phyloP scores from a whole-genome alignment of 805 yeast genomes.

The Candida maris region DNA sequence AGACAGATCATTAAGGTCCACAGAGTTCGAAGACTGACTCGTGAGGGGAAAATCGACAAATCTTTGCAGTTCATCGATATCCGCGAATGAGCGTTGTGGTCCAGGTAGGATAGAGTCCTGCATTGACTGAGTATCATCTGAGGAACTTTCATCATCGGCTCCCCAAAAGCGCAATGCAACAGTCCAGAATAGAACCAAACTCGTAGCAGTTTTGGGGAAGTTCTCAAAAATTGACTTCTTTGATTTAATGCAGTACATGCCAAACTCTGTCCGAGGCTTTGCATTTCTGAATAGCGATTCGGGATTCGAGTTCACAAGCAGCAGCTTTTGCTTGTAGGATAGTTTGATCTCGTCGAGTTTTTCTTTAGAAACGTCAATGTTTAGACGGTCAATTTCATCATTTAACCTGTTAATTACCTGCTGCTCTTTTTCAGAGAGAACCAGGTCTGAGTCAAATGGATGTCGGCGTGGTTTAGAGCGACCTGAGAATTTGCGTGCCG shows the following conservation, averaged over 20 bases:
- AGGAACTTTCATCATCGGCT: constrained; percentile 14
- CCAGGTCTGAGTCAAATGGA: constrained; percentile 5
- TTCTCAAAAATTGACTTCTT: constrained; percentile 16
- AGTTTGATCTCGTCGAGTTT: constrained; percentile 11
- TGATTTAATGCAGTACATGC: constrained; percentile 23
- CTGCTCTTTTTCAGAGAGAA: constrained; percentile 9
- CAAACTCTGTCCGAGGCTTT: constrained; percentile 27
- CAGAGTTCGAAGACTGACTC: background rate
- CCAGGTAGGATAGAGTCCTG: constrained; percentile 7
- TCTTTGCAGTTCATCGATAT: constrained; percentile 22
- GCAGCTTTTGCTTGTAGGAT: constrained; percentile 9
- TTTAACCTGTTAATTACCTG: constrained; percentile 9
- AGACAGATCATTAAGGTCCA: background rate
- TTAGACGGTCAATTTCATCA: constrained; percentile 7
- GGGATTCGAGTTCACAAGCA: constrained; percentile 7
- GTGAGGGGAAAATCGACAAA: constrained; percentile 16
- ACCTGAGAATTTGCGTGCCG: constrained; percentile 4
- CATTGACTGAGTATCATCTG: background rate
- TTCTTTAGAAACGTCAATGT: constrained; percentile 6
- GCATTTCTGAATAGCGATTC: constrained; percentile 20
- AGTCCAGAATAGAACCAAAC: constrained; percentile 25
- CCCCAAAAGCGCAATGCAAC: constrained; percentile 24
- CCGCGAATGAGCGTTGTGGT: constrained; percentile 20
- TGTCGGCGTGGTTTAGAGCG: background rate
- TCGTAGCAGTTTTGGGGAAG: constrained; percentile 19